phyloP scores from a whole-genome alignment of 176 grass and related monocot genomes.

The Oryza glaberrima region DNA sequence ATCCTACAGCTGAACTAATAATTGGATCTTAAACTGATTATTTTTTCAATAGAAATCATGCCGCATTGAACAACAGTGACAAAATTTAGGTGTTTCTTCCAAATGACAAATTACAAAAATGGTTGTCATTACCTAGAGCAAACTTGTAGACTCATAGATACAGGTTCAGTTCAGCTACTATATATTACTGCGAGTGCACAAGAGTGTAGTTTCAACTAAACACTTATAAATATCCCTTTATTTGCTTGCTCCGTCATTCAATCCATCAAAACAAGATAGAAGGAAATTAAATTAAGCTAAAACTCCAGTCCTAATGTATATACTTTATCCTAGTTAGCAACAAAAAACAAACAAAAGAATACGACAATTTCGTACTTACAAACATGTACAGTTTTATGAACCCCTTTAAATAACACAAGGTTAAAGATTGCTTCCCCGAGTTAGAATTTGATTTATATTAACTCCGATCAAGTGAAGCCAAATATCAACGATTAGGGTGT shows the following conservation, averaged over 20 bases:
- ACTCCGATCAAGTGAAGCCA: constrained; percentile 1
- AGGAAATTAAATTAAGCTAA: background rate
- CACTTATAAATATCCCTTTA: constrained; percentile 3
- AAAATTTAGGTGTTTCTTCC: background rate
- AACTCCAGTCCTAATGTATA: constrained; percentile 11
- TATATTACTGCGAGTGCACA: background rate
- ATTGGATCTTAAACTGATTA: background rate
- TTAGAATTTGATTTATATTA: constrained; percentile 19
- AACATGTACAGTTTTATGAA: constrained; percentile 32
- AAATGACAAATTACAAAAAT: background rate
- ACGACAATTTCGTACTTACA: background rate
- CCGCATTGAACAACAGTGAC: background rate
- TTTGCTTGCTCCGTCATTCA: constrained; percentile 1
- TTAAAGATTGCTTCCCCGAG: background rate
- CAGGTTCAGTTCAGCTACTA: background rate
- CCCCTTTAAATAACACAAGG: background rate
- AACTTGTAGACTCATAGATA: background rate
- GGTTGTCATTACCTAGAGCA: too few species aligned
- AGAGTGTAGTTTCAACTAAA: background rate
- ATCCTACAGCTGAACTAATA: background rate
- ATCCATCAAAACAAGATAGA: background rate
- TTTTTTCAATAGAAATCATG: background rate
- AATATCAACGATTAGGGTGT: background rate
- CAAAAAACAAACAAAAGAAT: constrained; percentile 24
- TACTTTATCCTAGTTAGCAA: constrained; percentile 36